Base-by-base conservation (phyloP, 805 yeast genomes). In the Pichia manshurica region DNA sequence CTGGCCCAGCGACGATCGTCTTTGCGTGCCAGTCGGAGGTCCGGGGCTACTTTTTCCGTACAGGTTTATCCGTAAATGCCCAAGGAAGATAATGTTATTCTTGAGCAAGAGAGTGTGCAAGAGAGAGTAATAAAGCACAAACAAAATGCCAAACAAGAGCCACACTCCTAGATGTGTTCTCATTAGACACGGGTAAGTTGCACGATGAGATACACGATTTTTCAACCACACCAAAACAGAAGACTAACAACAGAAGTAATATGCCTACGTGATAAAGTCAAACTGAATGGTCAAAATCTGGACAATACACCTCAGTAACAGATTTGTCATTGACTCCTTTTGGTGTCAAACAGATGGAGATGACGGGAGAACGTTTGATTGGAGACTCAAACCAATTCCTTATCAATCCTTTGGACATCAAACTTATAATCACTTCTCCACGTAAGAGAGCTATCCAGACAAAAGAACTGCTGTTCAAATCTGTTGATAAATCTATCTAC, bases 251-350 rank as follows among this genome's bases (percentile, higher is more conserved):
- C 29, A 25, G 10, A 25, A 25, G 10, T 8, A 25, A 25, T 25
- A 25, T 10, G 29, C 29, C 10, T 25, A 10, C 10, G 29, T 17
- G 17, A 7, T 23, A 28, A 16, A 65, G 78, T 25, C 96, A 90
- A 69, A 90, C 98, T 2, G 95, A 83, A 65, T 90, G 98, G 98
- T 90, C 97, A 40, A 82, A 85, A 59, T 76, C 89, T 2, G 98
- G 98, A 22, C 96, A 87, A 63, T 84, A 87, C 68, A 91, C 98
- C 4, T 87, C 96, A 2, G 55, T 72, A 38, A 91, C 98, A 1
- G 97, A 91, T 57, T 62, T 91, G 16, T 80, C 81, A 9, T 74
- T 91, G 60, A 87, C 96, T 1, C 73, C 71, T 2, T 82, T 78
- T 56, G 98, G 97, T 43, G 86, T 79, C 13, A 70, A 70, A 33